Conservation (phyloP, 768 basidiomycete genomes). For the Leccinum variicolor region DNA sequence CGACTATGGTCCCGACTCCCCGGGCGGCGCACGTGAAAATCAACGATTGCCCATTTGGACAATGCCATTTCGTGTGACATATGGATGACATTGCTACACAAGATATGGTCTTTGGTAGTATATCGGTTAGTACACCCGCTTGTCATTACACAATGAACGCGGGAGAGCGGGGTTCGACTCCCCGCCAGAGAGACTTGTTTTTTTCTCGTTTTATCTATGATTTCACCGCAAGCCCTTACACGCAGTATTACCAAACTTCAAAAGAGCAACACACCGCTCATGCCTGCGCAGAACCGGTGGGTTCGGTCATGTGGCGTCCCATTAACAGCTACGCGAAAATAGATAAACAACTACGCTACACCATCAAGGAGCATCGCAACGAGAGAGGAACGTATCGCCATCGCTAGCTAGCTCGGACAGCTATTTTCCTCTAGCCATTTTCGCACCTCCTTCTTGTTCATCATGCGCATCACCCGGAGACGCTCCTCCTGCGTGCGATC, state of each 20-base stretch:
- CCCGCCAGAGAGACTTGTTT: slow-evolving; percentile 41
- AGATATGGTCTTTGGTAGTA: slow-evolving; percentile 40
- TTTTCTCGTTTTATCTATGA: background rate
- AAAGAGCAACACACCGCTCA: background rate
- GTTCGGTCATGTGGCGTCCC: background rate
- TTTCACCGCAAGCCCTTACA: too few species aligned
- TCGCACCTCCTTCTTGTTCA: slow-evolving; percentile 77
- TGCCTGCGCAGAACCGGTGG: background rate
- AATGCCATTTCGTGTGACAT: background rate
- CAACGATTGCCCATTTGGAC: too few species aligned
- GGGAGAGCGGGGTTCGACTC: slow-evolving; percentile 45
- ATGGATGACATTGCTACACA: background rate
- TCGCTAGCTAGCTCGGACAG: slow-evolving; percentile 8
- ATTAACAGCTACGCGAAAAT: background rate
- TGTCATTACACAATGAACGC: slow-evolving; percentile 37
- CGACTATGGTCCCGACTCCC: too few species aligned
- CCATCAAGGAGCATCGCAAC: background rate
- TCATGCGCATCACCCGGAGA: slow-evolving; percentile 49
- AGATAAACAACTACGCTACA: background rate
- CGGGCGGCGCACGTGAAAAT: too few species aligned
- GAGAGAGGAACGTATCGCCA: background rate
- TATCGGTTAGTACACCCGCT: slow-evolving; percentile 52
- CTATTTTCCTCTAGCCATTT: slow-evolving; percentile 72
- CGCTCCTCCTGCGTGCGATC: slow-evolving; percentile 44
- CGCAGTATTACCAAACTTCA: background rate